phyloP scores from a whole-genome alignment of 2,329 filamentous ascomycete species.

The Xylariomycetidae sp. region DNA sequence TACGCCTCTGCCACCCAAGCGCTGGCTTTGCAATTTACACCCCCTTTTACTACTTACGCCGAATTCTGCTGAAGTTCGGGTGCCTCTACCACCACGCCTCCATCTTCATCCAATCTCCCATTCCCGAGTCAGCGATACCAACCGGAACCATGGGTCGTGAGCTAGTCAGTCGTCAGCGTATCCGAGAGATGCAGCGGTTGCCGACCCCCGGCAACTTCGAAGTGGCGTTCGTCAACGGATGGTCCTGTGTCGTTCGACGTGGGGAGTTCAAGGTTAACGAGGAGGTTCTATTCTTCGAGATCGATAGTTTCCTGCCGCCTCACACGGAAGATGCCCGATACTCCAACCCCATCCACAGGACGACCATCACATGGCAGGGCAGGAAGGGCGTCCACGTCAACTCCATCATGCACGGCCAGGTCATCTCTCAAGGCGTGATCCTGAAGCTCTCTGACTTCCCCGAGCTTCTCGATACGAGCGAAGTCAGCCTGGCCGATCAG shows the following conservation, averaged over 20 bases:
- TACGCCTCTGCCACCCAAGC: too few relatives aligned
- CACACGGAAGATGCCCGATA: not conserved
- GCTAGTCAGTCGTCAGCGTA: too few relatives aligned
- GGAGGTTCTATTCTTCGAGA: conserved; percentile 20
- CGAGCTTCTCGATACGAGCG: conserved; percentile 10
- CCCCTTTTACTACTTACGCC: too few relatives aligned
- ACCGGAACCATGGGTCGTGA: too few relatives aligned
- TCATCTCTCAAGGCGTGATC: conserved; percentile 17
- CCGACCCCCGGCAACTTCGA: not conserved
- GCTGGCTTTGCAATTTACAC: too few relatives aligned
- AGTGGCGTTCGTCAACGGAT: conserved; percentile 20
- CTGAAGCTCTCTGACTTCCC: conserved; percentile 10
- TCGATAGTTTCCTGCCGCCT: conserved; percentile 21
- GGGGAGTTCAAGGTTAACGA: conserved; percentile 13
- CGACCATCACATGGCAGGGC: conserved; percentile 10
- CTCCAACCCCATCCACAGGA: too few relatives aligned
- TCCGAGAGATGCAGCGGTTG: too few relatives aligned
- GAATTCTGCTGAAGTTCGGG: too few relatives aligned
- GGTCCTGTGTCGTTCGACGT: conserved; percentile 16
- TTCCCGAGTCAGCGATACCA: too few relatives aligned
- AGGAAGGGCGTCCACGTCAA: conserved; percentile 4
- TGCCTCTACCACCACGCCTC: too few relatives aligned
- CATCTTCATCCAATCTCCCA: too few relatives aligned
- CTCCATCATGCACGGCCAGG: conserved; percentile 9
- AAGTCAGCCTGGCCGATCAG: conserved; percentile 9